Percentiles rank a stretch among this genome's conserved stretches.
phyloP scores from a whole-genome alignment of 2,329 filamentous ascomycete genomes.

The Didymella glomerata region DNA sequence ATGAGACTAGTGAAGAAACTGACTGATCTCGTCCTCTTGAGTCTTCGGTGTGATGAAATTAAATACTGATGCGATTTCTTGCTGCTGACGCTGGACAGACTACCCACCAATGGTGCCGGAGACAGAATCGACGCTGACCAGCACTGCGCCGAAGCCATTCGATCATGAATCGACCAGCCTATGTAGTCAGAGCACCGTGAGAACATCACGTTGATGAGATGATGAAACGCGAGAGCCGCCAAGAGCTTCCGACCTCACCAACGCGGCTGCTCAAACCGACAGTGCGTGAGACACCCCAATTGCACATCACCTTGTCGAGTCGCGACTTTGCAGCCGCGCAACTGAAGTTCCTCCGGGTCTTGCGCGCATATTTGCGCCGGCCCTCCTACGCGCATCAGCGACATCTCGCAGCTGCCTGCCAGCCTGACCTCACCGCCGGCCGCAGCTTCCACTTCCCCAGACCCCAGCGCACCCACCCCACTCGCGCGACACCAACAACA shows the following conservation, averaged over 20 bases:
- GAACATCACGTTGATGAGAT: constrained; percentile 14
- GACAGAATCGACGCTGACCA: neutral
- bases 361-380: constrained; percentile 22
- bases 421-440: constrained; percentile 19
- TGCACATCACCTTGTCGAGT: constrained; percentile 4
- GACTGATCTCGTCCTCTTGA: no score
- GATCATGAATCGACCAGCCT: neutral
- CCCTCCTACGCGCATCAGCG: constrained; percentile 5
- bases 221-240: constrained; percentile 2
- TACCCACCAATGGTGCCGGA: no score
- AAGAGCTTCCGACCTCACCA: constrained; percentile 14
- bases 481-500: constrained; percentile 1
- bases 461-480: constrained; percentile 12
- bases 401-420: constrained; percentile 4
- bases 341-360: constrained; percentile 16
- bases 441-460: constrained; percentile 23
- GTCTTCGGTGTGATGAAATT: no score
- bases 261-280: constrained; percentile 17
- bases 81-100: no score
- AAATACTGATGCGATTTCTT: no score
- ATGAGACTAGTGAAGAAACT: no score
- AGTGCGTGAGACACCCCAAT: constrained; percentile 16
- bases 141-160: no score
- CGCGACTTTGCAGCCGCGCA: constrained; percentile 9
- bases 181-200: neutral